Conservation (phyloP, 176 grass and related monocot species). For the Cenchrus purpureus region DNA sequence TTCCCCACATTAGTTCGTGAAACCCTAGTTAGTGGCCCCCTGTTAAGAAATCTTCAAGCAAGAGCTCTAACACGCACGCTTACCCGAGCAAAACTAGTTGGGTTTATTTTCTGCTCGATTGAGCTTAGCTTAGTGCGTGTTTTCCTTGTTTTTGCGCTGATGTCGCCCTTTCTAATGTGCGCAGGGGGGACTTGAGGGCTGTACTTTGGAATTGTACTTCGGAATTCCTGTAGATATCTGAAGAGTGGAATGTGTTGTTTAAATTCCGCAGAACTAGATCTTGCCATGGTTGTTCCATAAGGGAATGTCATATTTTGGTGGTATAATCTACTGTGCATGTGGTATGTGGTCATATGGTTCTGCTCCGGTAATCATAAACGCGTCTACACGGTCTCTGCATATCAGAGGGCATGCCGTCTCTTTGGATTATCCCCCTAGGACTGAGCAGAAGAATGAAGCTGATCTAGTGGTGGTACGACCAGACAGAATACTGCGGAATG, state of each 20-base stretch:
- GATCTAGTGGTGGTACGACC: constrained; percentile 33
- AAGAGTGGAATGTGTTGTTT: not conserved
- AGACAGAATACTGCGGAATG: not conserved
- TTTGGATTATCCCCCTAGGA: constrained; percentile 40
- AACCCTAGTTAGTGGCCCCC: not conserved
- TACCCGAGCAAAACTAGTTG: not conserved
- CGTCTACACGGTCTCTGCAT: not conserved
- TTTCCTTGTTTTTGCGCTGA: not conserved
- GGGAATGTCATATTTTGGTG: constrained; percentile 33
- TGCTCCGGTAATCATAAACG: not conserved
- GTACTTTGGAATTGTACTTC: too few relatives aligned
- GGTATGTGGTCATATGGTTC: constrained; percentile 33
- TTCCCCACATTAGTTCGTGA: not conserved
- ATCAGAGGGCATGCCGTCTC: constrained; percentile 19
- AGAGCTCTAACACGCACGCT: constrained; percentile 13
- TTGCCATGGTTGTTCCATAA: constrained; percentile 24
- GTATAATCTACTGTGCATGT: constrained; percentile 19
- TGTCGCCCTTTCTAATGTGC: not conserved
- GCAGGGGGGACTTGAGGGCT: not conserved
- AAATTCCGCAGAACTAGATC: constrained; percentile 1
- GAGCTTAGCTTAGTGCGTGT: not conserved
- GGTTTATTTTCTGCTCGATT: not conserved
- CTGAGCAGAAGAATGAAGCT: constrained; percentile 43
- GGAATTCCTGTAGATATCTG: not conserved
- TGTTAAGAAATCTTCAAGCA: not conserved